Percentiles rank a stretch among this genome's conserved stretches.
phyloP scores from a whole-genome alignment of 2,329 filamentous ascomycete genomes.

The Sclerotinia glacialis region DNA sequence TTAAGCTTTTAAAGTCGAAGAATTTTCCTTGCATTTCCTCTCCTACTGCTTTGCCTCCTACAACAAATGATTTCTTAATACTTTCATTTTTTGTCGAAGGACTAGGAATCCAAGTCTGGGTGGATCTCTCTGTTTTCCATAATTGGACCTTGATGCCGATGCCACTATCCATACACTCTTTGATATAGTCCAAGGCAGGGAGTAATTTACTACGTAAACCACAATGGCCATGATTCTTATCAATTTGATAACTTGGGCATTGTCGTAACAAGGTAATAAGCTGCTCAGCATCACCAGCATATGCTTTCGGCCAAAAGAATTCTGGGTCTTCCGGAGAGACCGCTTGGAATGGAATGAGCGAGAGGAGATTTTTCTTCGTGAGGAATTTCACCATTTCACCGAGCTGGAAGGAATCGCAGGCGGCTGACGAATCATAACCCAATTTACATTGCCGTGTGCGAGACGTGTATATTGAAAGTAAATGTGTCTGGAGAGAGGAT shows the following conservation, averaged over 20 bases:
- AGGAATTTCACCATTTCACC: constrained; percentile 76
- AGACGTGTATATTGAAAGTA: constrained; percentile 64
- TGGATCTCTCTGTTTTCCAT: constrained; percentile 31
- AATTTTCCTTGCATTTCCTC: constrained; percentile 22
- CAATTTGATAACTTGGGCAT: constrained; percentile 70
- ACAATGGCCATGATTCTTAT: constrained; percentile 70
- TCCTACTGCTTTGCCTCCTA: constrained; percentile 29
- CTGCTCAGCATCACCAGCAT: constrained; percentile 59
- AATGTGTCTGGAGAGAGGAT: constrained; percentile 66
- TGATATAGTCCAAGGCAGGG: constrained; percentile 63
- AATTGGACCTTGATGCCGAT: constrained; percentile 32
- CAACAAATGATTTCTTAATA: constrained; percentile 29
- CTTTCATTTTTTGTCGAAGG: not conserved
- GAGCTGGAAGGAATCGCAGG: constrained; percentile 76
- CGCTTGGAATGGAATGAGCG: constrained; percentile 55
- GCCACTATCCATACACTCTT: constrained; percentile 49
- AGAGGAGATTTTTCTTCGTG: constrained; percentile 57
- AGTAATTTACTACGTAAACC: constrained; percentile 64
- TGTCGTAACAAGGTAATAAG: constrained; percentile 61
- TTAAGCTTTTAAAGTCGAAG: constrained; percentile 47
- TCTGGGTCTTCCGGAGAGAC: constrained; percentile 43
- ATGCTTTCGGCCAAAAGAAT: constrained; percentile 41
- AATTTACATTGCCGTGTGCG: constrained; percentile 67
- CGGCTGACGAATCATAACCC: constrained; percentile 68
- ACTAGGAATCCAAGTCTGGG: constrained; percentile 32